A percentile compares a stretch with the other conserved stretches of the same genome.
These are phyloP conservation scores for Paramecium sexaurelia DNA, from an alignment of 73 alveolate genomes.

Conservation along the genomic window DNA sequence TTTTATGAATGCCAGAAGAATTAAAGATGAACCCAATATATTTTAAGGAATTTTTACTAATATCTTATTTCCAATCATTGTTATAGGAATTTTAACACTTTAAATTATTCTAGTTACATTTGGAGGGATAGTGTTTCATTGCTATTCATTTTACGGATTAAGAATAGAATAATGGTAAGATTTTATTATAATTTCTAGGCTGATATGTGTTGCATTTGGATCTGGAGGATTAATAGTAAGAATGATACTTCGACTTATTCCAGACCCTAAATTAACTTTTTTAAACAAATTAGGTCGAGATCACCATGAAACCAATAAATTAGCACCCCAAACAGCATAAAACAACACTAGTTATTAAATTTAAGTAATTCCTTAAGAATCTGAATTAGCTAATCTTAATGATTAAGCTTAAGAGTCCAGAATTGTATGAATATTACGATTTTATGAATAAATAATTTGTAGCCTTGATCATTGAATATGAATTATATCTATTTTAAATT, in stretches of 20 bases:
- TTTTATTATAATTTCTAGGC: background rate
- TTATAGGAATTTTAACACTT: slow-evolving; percentile 71
- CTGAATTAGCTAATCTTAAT: background rate
- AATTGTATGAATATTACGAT: background rate
- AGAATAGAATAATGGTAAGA: slow-evolving; percentile 77
- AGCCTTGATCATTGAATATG: slow-evolving; percentile 93
- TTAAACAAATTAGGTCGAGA: background rate
- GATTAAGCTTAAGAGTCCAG: background rate
- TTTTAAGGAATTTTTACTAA: slow-evolving; percentile 79
- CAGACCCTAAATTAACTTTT: background rate
- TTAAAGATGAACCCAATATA: slow-evolving; percentile 85
- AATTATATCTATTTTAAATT: slow-evolving; percentile 87
- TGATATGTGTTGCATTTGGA: slow-evolving; percentile 83
- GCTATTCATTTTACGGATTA: slow-evolving; percentile 79
- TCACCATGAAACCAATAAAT: background rate
- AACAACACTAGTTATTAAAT: background rate
- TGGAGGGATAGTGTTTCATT: slow-evolving; percentile 77
- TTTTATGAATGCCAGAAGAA: slow-evolving; percentile 87
- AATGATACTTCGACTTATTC: slow-evolving; percentile 21
- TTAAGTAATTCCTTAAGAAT: background rate
- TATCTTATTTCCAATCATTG: slow-evolving; percentile 73
- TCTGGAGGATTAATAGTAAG: slow-evolving; percentile 53
- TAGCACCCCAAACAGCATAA: background rate
- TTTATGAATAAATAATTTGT: slow-evolving; percentile 44
- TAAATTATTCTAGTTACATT: slow-evolving; percentile 77